Evolutionary conservation across 1,284 basidiomycete genomes (phyloP).

Genomic region (Butyriboletus appendiculatus): DNA sequence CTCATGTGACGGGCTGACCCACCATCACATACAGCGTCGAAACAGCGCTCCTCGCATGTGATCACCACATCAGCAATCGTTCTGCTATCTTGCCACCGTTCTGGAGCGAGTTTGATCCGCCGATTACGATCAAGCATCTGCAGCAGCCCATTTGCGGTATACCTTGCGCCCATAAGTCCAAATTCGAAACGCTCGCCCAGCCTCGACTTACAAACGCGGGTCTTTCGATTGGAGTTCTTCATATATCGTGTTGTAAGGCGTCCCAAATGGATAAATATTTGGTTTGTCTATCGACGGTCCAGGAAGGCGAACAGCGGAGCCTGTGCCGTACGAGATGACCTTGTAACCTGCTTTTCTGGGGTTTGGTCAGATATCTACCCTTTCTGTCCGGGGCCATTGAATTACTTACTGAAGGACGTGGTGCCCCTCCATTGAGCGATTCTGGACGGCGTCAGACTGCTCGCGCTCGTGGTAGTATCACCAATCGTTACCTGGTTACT

Average conservation of each 20-base stretch:
- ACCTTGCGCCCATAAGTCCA: constrained; percentile 50
- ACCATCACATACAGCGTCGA: constrained; percentile 99
- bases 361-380: constrained; percentile 9
- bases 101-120: constrained; percentile 89
- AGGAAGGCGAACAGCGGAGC: constrained; percentile 94
- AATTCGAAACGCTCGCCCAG: neutral
- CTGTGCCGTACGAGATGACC: constrained; percentile 95
- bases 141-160: constrained; percentile 94
- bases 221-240: constrained; percentile 92
- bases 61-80: constrained; percentile 94
- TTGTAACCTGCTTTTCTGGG: constrained; percentile 83
- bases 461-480: neutral
- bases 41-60: constrained; percentile 99
- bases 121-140: constrained; percentile 98
- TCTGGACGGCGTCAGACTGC: constrained; percentile 52
- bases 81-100: constrained; percentile 94
- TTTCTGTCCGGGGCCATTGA: neutral
- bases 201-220: constrained; percentile 67
- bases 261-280: constrained; percentile 97
- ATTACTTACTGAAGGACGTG: constrained; percentile 79
- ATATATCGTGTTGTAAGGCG: constrained; percentile 97
- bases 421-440: constrained; percentile 99
- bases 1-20: constrained; percentile 29
- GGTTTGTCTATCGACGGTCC: constrained; percentile 97
- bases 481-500: constrained; percentile 82